Evolutionary conservation across 371 early-diverging fungal species (phyloP).

Genomic region (Chytridium lagenaria): DNA sequence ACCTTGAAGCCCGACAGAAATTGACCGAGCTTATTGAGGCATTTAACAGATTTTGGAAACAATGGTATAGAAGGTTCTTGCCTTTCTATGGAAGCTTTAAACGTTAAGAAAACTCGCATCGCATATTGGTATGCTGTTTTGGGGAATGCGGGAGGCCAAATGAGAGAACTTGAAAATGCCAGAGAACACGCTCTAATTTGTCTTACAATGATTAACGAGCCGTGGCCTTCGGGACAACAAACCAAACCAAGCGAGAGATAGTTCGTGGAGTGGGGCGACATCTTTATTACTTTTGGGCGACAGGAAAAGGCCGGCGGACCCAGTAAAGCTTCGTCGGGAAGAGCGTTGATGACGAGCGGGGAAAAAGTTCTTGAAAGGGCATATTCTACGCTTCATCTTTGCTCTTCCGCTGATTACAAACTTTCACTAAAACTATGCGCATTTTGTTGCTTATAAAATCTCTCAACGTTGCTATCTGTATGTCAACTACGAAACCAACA

Average conservation of each 20-base stretch:
- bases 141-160: neutral
- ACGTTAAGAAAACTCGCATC: neutral
- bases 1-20: neutral
- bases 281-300: neutral
- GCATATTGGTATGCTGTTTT: neutral
- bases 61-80: neutral
- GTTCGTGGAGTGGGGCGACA: neutral
- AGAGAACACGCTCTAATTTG: neutral
- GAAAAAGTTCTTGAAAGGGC: neutral
- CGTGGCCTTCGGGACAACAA: neutral
- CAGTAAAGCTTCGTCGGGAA: too few species aligned
- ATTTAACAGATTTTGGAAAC: neutral
- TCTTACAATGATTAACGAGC: neutral
- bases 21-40: neutral
- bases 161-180: neutral
- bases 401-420: neutral
- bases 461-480: neutral
- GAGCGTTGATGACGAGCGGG: neutral
- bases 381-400: neutral
- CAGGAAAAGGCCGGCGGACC: neutral
- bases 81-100: neutral
- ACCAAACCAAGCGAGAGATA: neutral
- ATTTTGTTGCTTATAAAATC: neutral
- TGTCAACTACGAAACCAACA: neutral
- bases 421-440: neutral